Evolutionary conservation across 2,329 filamentous ascomycete species (phyloP), one percentile per base, ranked within the genome.

Genomic region (Hymenoscyphus repandus): DNA sequence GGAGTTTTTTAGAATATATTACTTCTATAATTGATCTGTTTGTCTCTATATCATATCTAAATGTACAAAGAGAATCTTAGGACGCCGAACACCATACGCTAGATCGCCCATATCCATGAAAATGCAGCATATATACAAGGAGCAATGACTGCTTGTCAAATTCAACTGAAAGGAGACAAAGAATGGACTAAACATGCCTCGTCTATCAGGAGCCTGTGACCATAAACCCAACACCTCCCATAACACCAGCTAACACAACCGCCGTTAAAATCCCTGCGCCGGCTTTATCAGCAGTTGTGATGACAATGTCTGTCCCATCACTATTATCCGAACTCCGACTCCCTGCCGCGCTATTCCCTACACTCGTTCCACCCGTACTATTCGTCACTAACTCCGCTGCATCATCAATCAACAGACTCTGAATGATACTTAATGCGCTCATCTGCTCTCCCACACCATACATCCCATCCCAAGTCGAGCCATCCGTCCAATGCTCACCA

Each of bases 381-480:
- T 71, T 64, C 3, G 74, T 78, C 33, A 75, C 68, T 0, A 76
- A 73, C 1, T 65, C 59, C 0, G 58, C 49, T 12, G 69, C 67
- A 1, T 71, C 52, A 39, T 72, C 61, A 45, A 85, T 76, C 66
- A 83, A 72, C 58, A 79, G 82, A 31, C 75, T 74, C 39, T 87
- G 74, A 4, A 85, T 76, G 7, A 86, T 73, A 59, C 86, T 82
- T 63, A 87, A 70, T 3, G 79, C 82, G 1, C 79, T 74, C 83
- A 88, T 87, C 66, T 88, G 83, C 65, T 87, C 82, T 10, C 84
- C 84, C 1, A 86, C 76, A 9, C 83, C 84, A 6, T 73, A 76
- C 1, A 71, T 72, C 30, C 79, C 78, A 63, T 86, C 82, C 67
- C 76, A 86, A 6, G 68, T 68, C 0, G 67, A 70, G 17, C 67